Evolutionary conservation across 495 filamentous ascomycete genomes (phyloP).

Genomic region (Tuber borchii): DNA sequence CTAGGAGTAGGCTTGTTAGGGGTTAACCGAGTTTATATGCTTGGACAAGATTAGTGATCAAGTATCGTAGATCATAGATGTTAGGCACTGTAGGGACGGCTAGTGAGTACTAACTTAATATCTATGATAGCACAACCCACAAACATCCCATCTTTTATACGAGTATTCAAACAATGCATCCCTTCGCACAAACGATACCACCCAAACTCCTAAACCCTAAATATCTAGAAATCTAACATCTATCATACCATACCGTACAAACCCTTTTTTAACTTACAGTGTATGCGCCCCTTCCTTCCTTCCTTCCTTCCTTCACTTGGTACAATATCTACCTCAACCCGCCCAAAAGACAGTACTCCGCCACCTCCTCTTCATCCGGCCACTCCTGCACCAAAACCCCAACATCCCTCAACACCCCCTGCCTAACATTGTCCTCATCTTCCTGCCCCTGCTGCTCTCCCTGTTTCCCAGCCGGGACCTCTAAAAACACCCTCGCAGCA

Average conservation of each 20-base stretch:
- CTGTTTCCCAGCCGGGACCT: conserved; percentile 9
- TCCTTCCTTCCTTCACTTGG: background rate
- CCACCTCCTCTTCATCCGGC: conserved; percentile 15
- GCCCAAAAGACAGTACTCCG: conserved; percentile 22
- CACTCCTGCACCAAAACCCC: background rate
- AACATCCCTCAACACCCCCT: conserved; percentile 6
- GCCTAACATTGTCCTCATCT: conserved; percentile 9
- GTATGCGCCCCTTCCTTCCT: background rate
- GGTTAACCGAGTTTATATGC: background rate
- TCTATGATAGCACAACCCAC: background rate
- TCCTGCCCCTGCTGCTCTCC: conserved; percentile 1
- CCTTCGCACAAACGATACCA: background rate
- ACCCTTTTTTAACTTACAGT: background rate
- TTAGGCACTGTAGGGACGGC: background rate
- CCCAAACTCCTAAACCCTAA: background rate
- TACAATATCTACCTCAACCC: background rate
- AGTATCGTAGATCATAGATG: background rate
- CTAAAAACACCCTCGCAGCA: conserved; percentile 27
- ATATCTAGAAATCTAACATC: conserved; percentile 1
- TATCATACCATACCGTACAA: background rate
- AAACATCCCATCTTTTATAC: background rate
- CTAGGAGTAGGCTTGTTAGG: background rate
- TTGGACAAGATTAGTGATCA: background rate
- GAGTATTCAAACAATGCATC: background rate
- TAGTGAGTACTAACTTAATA: background rate